phyloP scores from a whole-genome alignment of 495 filamentous ascomycete species.

The Penicillium cosmopolitanum region DNA sequence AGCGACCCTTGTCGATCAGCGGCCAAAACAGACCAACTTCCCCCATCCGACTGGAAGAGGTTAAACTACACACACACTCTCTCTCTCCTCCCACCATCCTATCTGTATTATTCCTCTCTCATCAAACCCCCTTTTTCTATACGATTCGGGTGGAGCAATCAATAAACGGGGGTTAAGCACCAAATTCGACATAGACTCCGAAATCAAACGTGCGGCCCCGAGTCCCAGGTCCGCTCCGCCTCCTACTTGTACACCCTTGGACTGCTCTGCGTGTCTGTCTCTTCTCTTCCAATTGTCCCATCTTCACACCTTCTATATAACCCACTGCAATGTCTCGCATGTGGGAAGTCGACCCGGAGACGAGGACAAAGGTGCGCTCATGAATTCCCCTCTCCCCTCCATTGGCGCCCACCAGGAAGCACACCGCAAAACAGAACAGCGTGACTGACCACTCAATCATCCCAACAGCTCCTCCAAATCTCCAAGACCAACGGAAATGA shows the following conservation, averaged over 20 bases:
- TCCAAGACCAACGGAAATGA: slow-evolving; percentile 88
- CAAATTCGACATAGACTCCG: slow-evolving; percentile 12
- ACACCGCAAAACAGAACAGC: not conserved
- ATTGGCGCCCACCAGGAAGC: not conserved
- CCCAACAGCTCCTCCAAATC: slow-evolving; percentile 75
- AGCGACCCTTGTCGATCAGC: slow-evolving; percentile 35
- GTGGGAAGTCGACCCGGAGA: slow-evolving; percentile 99
- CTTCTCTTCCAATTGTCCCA: not conserved
- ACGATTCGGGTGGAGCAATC: slow-evolving; percentile 8
- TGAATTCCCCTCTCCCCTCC: not conserved
- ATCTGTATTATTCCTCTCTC: not conserved
- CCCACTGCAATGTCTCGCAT: slow-evolving; percentile 59
- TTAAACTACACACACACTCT: slow-evolving; percentile 1
- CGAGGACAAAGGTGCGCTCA: slow-evolving; percentile 76
- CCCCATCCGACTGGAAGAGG: not conserved
- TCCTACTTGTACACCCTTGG: slow-evolving; percentile 6
- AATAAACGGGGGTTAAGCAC: slow-evolving; percentile 18
- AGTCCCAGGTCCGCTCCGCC: slow-evolving; percentile 11
- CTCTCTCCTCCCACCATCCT: not conserved
- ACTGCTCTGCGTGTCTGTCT: not conserved
- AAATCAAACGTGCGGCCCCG: slow-evolving; percentile 9
- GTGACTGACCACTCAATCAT: slow-evolving; percentile 17
- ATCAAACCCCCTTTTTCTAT: not conserved
- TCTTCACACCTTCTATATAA: slow-evolving; percentile 13
- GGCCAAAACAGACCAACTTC: slow-evolving; percentile 18